Conservation (phyloP, 2,329 filamentous ascomycete genomes). For the Xylariaceae sp. region DNA sequence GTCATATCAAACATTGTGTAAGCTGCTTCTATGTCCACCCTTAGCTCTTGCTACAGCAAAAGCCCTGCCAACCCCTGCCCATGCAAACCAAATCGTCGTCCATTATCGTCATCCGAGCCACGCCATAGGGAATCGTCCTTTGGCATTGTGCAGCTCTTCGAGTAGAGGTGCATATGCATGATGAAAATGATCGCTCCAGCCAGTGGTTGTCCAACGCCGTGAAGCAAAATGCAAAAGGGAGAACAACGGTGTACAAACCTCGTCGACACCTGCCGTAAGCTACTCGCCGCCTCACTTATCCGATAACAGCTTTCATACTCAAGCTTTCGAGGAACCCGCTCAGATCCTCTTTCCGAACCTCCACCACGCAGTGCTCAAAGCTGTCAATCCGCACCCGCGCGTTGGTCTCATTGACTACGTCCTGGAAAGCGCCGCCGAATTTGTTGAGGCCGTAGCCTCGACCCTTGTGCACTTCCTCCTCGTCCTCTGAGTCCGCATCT, state of each 20-base stretch:
- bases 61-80: conserved; percentile 1
- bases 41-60: too few relatives aligned
- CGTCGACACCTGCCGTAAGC: not conserved
- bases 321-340: conserved; percentile 85
- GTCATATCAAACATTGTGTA: too few relatives aligned
- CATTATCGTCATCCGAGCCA: conserved; percentile 15
- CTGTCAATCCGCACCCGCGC: conserved; percentile 88
- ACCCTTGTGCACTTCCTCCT: conserved; percentile 49
- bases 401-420: conserved; percentile 87
- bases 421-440: conserved; percentile 93
- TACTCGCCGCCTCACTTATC: conserved; percentile 35
- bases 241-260: not conserved
- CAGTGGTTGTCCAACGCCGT: not conserved
- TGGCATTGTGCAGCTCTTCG: not conserved
- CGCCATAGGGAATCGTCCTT: not conserved
- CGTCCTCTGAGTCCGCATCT: conserved; percentile 47
- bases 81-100: conserved; percentile 14
- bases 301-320: conserved; percentile 83
- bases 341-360: conserved; percentile 95
- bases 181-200: too few relatives aligned
- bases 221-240: not conserved
- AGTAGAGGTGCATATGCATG: not conserved
- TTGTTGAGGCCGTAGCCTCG: conserved; percentile 76
- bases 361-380: conserved; percentile 95
- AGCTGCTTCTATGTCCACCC: not conserved